Conservation (phyloP, 2,329 filamentous ascomycete species). For the Cercospora canescens region DNA sequence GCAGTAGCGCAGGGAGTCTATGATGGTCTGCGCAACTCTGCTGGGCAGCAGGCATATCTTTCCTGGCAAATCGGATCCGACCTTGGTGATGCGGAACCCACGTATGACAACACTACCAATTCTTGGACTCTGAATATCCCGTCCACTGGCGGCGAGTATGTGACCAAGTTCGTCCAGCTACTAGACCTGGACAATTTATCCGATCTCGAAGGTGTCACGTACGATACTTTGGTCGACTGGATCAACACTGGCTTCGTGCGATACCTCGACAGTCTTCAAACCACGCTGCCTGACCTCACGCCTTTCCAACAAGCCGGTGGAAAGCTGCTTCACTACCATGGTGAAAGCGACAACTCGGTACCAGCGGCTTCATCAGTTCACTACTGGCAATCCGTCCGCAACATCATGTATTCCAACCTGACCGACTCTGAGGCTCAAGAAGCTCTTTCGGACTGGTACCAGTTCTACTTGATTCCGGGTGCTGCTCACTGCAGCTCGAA, state of each 20-base stretch:
- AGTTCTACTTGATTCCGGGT: conserved; percentile 56
- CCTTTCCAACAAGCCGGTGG: conserved; percentile 52
- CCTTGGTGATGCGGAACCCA: conserved; percentile 38
- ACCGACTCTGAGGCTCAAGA: conserved; percentile 40
- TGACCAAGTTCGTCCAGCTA: conserved; percentile 47
- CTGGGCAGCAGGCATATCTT: conserved; percentile 44
- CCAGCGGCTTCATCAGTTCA: conserved; percentile 56
- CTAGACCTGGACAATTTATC: conserved; percentile 43
- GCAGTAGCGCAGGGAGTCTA: conserved; percentile 37
- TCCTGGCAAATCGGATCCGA: conserved; percentile 37
- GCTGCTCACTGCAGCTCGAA: conserved; percentile 55
- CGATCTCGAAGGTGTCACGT: conserved; percentile 51
- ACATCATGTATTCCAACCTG: conserved; percentile 51
- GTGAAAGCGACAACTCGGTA: conserved; percentile 56
- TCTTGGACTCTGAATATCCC: conserved; percentile 39
- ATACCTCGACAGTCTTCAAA: conserved; percentile 56
- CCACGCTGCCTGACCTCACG: conserved; percentile 56
- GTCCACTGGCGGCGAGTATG: conserved; percentile 42
- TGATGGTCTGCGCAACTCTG: conserved; percentile 41
- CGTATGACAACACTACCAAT: conserved; percentile 37
- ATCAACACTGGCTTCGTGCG: conserved; percentile 50
- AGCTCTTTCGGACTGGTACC: conserved; percentile 54
- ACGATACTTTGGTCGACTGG: conserved; percentile 57
- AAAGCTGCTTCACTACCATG: conserved; percentile 60
- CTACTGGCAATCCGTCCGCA: conserved; percentile 57